Evolutionary conservation across 2,329 filamentous ascomycete genomes (phyloP).

Genomic region (Xylaria sp.): DNA sequence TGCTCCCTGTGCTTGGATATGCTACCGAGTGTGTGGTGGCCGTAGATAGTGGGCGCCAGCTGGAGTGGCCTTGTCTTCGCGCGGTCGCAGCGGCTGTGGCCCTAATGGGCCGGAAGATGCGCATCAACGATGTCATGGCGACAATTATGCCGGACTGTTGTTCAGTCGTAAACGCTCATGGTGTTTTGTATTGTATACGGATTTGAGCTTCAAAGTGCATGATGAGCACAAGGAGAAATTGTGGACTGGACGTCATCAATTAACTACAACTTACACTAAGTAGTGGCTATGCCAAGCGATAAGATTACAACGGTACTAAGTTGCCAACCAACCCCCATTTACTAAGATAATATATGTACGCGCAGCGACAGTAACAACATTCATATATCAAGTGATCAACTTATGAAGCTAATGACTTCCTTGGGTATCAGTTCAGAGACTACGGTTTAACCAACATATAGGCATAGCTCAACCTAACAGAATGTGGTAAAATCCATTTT

Average conservation of each 20-base stretch:
- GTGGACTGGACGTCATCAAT: constrained; percentile 44
- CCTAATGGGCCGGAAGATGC: constrained; percentile 35
- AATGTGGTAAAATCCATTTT: not conserved
- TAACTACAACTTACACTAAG: constrained; percentile 3
- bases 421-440: not conserved
- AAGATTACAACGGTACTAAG: not conserved
- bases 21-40: constrained; percentile 7
- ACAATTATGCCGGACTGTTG: constrained; percentile 27
- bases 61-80: constrained; percentile 31
- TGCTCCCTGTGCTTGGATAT: constrained; percentile 14
- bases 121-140: constrained; percentile 41
- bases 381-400: not conserved
- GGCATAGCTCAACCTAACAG: not conserved
- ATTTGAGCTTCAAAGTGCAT: constrained; percentile 27
- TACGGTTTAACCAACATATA: not conserved
- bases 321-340: constrained; percentile 5
- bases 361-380: not conserved
- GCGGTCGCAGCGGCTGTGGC: constrained; percentile 28
- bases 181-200: constrained; percentile 23
- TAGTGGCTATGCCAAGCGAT: not conserved
- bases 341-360: not conserved
- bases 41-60: constrained; percentile 28
- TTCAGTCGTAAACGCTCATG: constrained; percentile 15
- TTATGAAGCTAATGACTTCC: not conserved
- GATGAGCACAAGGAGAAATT: constrained; percentile 34